Evolutionary conservation across 2,329 filamentous ascomycete species (phyloP), one percentile per base, ranked within the genome.

Genomic region (Aureobasidium sp.): DNA sequence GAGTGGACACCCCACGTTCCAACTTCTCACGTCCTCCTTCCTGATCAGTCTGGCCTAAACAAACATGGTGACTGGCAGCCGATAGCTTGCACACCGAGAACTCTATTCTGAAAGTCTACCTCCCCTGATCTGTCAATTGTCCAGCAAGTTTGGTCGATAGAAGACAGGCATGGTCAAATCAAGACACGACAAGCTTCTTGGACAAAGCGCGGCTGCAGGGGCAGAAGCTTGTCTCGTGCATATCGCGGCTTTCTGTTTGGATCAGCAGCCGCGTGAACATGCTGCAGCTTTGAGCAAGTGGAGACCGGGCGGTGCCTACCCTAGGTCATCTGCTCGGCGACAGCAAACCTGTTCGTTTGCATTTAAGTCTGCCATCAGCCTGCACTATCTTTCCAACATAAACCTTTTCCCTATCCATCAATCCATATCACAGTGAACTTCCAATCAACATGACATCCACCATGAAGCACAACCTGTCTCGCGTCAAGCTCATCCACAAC

Each of bases 401-500:
- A 64, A 66, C 48, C 60, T 67, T 37, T 47, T 39, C 15, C 42
- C 44, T 34, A 45, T 13, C 16, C 27, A 47, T 48, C 54, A 32
- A 37, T 32, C 9, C 29, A 45, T n/a, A 59, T 27, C 65, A 64
- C 5, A 65, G 54, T 7, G 1, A 67, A 64, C 59, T 66, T 65
- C 64, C 37, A 48, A 47, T 59, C 47, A 59, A 58, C 27, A 63
- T 65, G 63, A 57, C 58, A 37, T 30, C 48, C 34, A 63, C 45
- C 48, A 67, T 50, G 39, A 42, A 63, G 29, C 57, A 64, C 39
- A 65, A 65, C n/a, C 63, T 69, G 5, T 64, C 66, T 27, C 67
- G 65, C 39, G 62, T 70, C 48, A 66, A 66, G 49, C 65, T 71
- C 37, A 64, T 66, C 53, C 63, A 67, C 30, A 72, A 70, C 62